phyloP scores from a whole-genome alignment of 2,329 filamentous ascomycete species.

The Diaporthe sp. region DNA sequence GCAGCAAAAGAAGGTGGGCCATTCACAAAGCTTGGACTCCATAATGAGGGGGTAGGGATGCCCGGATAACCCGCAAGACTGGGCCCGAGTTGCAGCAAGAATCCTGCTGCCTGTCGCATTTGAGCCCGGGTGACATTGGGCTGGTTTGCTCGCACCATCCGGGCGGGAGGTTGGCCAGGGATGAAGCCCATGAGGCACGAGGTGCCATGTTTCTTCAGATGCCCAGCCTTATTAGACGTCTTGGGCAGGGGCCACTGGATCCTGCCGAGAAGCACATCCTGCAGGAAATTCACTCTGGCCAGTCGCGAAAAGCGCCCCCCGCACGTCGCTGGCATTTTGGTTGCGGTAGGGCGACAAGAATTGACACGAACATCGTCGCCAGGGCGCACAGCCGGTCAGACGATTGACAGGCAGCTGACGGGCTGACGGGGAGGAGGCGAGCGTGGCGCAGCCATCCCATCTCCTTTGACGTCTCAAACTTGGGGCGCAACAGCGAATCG shows the following conservation, averaged over 20 bases:
- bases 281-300: conserved; percentile 19
- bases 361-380: conserved; percentile 28
- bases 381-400: conserved; percentile 29
- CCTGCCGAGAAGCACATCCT: conserved; percentile 1
- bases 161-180: background rate
- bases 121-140: background rate
- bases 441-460: conserved; percentile 25
- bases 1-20: background rate
- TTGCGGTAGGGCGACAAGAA: conserved; percentile 24
- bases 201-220: conserved; percentile 30
- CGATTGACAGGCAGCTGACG: conserved; percentile 18
- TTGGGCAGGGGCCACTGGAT: conserved; percentile 23
- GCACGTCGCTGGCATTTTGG: conserved; percentile 1
- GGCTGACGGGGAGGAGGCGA: conserved; percentile 19
- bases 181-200: conserved; percentile 5
- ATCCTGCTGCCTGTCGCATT: conserved; percentile 25
- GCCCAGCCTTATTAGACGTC: conserved; percentile 20
- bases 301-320: conserved; percentile 15
- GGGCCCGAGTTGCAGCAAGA: conserved; percentile 11
- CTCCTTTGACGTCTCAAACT: conserved; percentile 27
- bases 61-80: conserved; percentile 14
- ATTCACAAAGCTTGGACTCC: conserved; percentile 15
- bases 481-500: conserved; percentile 28
- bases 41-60: conserved; percentile 1
- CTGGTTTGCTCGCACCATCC: background rate